Evolutionary conservation across 1,284 basidiomycete species (phyloP), one percentile per base, ranked within the genome.

Genomic region (Neolentinus lepideus): DNA sequence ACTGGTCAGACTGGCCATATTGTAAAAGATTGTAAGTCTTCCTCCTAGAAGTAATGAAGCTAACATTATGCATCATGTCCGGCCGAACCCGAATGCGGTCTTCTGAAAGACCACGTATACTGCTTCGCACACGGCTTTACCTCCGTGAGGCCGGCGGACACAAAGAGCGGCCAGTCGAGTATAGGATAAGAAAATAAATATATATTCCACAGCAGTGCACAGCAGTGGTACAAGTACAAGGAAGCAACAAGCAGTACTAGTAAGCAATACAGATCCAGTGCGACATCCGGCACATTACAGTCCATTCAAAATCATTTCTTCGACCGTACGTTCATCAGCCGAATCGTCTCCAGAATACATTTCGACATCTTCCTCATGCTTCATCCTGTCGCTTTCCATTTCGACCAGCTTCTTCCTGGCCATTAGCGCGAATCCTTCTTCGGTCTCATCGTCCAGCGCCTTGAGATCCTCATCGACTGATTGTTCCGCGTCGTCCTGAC

Each of bases 381-480:
- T 43, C 35, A 19, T 3, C 3, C 4, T 19, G 16, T 3, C 3
- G 10, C 21, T 46, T 54, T 38, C 52, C 19, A n/a, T 14, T 24
- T 29, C 21, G 12, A 38, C 61, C n/a, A 66, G 51, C 38, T 61
- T 60, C 21, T 63, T 58, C 31, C 62, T 62, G 2, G 71, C 71
- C 19, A 70, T 59, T 6, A 62, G 60, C 6, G 71, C 69, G 55
- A 75, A 76, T 3, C 73, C 74, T 52, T 67, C 68, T 46, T 66
- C 67, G 9, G 72, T 75, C 60, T 73, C 70, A 56, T 75, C 72
- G 50, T 69, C 60, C 26, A 57, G 51, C n/a, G 51, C 26, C 22
- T 55, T 53, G 19, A 35, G 27, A 12, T 19, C 56, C 47, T 58
- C 60, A 51, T 57, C 56, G 45, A 53, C 56, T 38, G 48, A 16